phyloP scores from a whole-genome alignment of 2,329 filamentous ascomycete species.

The Fusarium gaditjirri region DNA sequence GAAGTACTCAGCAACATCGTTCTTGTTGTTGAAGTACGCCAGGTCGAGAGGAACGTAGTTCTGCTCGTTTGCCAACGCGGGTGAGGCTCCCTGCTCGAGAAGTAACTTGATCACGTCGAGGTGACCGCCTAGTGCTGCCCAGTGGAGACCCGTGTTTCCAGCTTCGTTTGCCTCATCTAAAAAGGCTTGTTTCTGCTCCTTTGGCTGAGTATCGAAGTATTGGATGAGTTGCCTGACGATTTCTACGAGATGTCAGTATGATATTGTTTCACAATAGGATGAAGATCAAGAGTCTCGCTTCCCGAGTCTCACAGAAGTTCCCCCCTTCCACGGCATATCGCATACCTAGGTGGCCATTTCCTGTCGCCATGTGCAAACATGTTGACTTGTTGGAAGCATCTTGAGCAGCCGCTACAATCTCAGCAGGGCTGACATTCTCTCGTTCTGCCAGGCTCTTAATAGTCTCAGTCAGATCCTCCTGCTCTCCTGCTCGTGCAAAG shows the following conservation, averaged over 20 bases:
- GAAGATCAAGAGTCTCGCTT: too few species aligned
- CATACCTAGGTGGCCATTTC: constrained; percentile 85
- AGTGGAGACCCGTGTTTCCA: constrained; percentile 93
- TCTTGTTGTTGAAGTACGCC: constrained; percentile 76
- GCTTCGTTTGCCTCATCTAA: constrained; percentile 79
- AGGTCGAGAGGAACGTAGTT: constrained; percentile 84
- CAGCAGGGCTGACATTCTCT: constrained; percentile 67
- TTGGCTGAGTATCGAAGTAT: constrained; percentile 54
- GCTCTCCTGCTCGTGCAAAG: constrained; percentile 81
- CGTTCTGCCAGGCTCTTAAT: constrained; percentile 70
- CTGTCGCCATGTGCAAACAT: constrained; percentile 89
- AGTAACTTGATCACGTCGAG: constrained; percentile 82
- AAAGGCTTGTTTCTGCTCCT: constrained; percentile 60
- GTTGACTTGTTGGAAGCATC: constrained; percentile 79
- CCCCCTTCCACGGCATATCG: too few species aligned
- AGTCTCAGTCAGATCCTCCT: constrained; percentile 69
- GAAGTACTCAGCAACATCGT: constrained; percentile 71
- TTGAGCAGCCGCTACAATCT: constrained; percentile 75
- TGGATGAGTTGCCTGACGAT: constrained; percentile 57
- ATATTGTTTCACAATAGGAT: background rate
- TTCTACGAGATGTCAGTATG: constrained; percentile 47
- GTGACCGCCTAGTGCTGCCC: constrained; percentile 92
- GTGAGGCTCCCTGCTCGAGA: constrained; percentile 79
- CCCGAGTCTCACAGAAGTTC: too few species aligned
- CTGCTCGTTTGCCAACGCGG: constrained; percentile 81